Conservation (phyloP, 805 yeast genomes). For the Candida chauliodis region DNA sequence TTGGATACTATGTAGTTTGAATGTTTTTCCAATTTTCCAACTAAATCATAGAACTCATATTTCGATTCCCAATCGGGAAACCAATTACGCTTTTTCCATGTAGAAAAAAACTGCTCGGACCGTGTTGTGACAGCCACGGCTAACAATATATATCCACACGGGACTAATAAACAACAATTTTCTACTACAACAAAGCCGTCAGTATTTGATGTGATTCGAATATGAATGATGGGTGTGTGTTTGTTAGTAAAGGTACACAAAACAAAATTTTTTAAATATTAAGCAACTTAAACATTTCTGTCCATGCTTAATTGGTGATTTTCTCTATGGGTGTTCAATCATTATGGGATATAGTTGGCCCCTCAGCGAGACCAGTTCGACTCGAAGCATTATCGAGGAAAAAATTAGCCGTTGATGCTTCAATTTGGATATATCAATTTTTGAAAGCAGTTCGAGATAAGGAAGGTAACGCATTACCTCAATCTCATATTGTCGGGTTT, state of each 20-base stretch:
- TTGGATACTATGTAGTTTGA: too few relatives aligned
- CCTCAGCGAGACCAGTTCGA: constrained; percentile 86
- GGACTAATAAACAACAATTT: too few relatives aligned
- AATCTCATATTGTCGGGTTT: constrained; percentile 92
- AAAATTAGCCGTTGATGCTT: constrained; percentile 91
- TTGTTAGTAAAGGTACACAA: background rate
- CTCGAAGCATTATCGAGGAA: constrained; percentile 79
- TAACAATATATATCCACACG: too few relatives aligned
- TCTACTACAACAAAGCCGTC: too few relatives aligned
- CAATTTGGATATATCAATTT: constrained; percentile 97
- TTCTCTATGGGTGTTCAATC: constrained; percentile 87
- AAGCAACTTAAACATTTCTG: too few relatives aligned
- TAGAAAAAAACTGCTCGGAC: constrained; percentile 1
- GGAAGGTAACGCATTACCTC: constrained; percentile 71
- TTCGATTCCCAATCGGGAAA: background rate
- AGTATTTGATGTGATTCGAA: too few relatives aligned
- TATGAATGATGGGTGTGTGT: too few relatives aligned
- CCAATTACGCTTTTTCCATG: background rate
- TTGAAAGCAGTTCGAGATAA: constrained; percentile 88
- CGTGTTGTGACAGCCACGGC: background rate
- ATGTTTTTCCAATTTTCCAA: too few relatives aligned
- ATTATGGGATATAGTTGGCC: constrained; percentile 88
- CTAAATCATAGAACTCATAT: too few relatives aligned
- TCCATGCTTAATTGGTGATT: too few relatives aligned
- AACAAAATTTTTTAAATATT: background rate